phyloP scores from a whole-genome alignment of 495 filamentous ascomycete species.

The Rhizodiscina lignyota region DNA sequence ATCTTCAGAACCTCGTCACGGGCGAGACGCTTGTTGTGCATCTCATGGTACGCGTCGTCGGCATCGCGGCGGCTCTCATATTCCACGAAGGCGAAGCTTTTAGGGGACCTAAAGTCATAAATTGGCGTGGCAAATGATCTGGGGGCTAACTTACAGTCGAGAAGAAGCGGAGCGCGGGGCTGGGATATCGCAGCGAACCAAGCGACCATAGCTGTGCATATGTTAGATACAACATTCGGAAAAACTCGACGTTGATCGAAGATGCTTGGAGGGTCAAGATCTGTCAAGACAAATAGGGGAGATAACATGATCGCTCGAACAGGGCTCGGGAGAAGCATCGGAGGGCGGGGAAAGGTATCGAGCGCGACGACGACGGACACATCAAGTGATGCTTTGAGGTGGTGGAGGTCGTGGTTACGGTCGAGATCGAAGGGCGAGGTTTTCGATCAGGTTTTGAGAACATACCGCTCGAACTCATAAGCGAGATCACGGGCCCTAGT shows the following conservation, averaged over 20 bases:
- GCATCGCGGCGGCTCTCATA: constrained; percentile 98
- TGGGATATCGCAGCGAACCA: constrained; percentile 97
- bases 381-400: no score
- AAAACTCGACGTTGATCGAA: no score
- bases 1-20: constrained; percentile 96
- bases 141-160: constrained; percentile 60
- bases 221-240: no score
- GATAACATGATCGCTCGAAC: no score
- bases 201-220: constrained; percentile 68
- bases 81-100: constrained; percentile 95
- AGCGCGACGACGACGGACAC: no score
- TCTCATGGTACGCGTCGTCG: constrained; percentile 98
- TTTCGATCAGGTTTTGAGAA: no score
- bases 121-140: constrained; percentile 5
- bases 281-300: no score
- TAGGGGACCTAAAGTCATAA: constrained; percentile 7
- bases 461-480: constrained; percentile 99
- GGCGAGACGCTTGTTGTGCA: constrained; percentile 98
- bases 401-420: no score
- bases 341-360: no score
- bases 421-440: no score
- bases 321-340: no score
- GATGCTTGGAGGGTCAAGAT: no score
- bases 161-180: constrained; percentile 84
- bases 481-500: constrained; percentile 98